These are phyloP conservation scores for Helenozyma baotianmanensis DNA, from an alignment of 805 yeast species.

Conservation along the genomic window DNA sequence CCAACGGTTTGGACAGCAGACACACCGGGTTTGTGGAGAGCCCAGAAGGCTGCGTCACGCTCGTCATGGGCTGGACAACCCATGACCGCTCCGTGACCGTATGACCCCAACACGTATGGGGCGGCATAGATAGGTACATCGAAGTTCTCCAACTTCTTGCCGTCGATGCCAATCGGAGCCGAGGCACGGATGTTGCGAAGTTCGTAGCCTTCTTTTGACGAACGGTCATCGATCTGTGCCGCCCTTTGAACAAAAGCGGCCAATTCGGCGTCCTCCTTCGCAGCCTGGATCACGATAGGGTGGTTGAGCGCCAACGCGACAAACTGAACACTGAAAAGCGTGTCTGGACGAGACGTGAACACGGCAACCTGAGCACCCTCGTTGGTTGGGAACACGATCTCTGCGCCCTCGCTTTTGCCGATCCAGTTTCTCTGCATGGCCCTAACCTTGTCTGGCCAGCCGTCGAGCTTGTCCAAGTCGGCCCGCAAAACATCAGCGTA, in stretches of 20 bases:
- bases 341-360: slow-evolving; percentile 89
- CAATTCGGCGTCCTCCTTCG: slow-evolving; percentile 38
- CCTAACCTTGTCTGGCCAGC: slow-evolving; percentile 89
- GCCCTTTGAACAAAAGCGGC: slow-evolving; percentile 43
- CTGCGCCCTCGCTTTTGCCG: slow-evolving; percentile 80
- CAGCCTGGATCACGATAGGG: slow-evolving; percentile 45
- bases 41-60: slow-evolving; percentile 83
- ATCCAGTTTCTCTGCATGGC: slow-evolving; percentile 94
- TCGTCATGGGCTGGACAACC: slow-evolving; percentile 95
- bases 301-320: slow-evolving; percentile 75
- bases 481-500: slow-evolving; percentile 63
- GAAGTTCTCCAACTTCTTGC: slow-evolving; percentile 10
- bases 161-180: slow-evolving; percentile 54
- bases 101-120: slow-evolving; percentile 78
- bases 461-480: slow-evolving; percentile 56
- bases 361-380: slow-evolving; percentile 36
- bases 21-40: slow-evolving; percentile 45
- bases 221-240: slow-evolving; percentile 39
- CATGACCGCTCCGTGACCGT: slow-evolving; percentile 95
- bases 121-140: slow-evolving; percentile 79
- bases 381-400: slow-evolving; percentile 47
- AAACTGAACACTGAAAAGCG: slow-evolving; percentile 77
- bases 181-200: slow-evolving; percentile 40
- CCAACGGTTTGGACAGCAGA: slow-evolving; percentile 45
- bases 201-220: slow-evolving; percentile 51